Conservation (phyloP, 257 asterid genomes). For the Vinca minor region DNA sequence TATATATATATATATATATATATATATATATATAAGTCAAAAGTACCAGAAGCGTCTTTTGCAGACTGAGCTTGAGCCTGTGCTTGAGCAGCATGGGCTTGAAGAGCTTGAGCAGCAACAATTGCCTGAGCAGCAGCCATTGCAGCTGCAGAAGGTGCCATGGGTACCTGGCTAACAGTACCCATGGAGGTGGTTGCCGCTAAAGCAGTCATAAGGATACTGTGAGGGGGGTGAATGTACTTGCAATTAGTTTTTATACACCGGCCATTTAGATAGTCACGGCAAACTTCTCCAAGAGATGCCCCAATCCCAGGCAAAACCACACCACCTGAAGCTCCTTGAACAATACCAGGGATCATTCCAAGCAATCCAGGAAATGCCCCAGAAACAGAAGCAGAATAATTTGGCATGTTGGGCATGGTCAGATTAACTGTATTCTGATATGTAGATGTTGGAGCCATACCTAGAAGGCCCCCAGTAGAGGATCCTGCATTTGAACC, state of each 20-base stretch:
- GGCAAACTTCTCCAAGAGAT: slow-evolving; percentile 83
- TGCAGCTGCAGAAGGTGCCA: slow-evolving; percentile 99
- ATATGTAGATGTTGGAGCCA: slow-evolving; percentile 59
- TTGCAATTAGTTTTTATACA: slow-evolving; percentile 78
- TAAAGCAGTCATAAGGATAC: slow-evolving; percentile 76
- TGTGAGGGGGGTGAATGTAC: slow-evolving; percentile 80
- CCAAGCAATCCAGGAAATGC: too few species aligned
- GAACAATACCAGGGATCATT: too few species aligned
- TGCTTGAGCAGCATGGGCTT: slow-evolving; percentile 91
- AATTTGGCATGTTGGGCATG: too few species aligned
- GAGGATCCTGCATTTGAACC: slow-evolving; percentile 53
- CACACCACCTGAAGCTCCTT: slow-evolving; percentile 92
- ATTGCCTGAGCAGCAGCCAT: slow-evolving; percentile 99
- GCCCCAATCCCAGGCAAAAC: slow-evolving; percentile 91
- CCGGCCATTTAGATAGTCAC: slow-evolving; percentile 78
- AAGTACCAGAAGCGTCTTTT: slow-evolving; percentile 57
- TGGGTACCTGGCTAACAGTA: slow-evolving; percentile 69
- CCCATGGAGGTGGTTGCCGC: slow-evolving; percentile 77
- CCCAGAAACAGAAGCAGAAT: too few species aligned
- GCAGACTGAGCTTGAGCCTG: slow-evolving; percentile 49
- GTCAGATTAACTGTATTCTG: slow-evolving; percentile 76
- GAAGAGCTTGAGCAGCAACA: slow-evolving; percentile 98
- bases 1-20: too few species aligned
- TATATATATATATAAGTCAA: not conserved
- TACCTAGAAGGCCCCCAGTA: slow-evolving; percentile 76